A percentile compares a stretch with the other conserved stretches of the same genome.
Conservation (phyloP, 768 basidiomycete genomes). For the Mycena venus region DNA sequence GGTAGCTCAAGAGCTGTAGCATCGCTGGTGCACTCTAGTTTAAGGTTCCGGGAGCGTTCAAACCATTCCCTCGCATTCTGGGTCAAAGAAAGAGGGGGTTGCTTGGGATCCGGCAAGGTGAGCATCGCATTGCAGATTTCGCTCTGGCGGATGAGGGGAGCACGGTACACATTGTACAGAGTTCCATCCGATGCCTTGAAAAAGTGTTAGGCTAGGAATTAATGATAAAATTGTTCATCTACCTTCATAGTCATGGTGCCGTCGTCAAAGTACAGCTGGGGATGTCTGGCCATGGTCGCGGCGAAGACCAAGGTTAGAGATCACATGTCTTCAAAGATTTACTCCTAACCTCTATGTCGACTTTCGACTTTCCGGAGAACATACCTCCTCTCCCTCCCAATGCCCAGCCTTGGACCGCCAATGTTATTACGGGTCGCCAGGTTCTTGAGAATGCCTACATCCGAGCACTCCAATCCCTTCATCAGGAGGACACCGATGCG, state of each 20-base stretch:
- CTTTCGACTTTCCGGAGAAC: background rate
- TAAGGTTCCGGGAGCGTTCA: background rate
- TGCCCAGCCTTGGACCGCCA: background rate
- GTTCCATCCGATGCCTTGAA: background rate
- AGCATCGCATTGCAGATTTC: constrained; percentile 2
- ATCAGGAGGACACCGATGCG: background rate
- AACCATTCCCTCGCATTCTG: background rate
- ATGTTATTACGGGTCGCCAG: background rate
- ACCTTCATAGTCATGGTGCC: background rate
- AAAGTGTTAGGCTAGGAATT: background rate
- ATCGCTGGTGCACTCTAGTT: background rate
- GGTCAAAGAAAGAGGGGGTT: background rate
- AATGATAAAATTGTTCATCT: background rate
- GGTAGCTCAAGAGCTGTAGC: background rate
- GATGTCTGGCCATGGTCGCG: background rate
- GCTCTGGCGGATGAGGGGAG: background rate
- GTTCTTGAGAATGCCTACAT: background rate
- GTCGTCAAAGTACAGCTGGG: background rate
- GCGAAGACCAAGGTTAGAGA: background rate
- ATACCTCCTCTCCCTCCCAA: background rate
- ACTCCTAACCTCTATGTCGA: background rate
- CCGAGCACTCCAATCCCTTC: background rate
- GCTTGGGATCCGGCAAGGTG: constrained; percentile 9
- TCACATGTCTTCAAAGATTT: background rate
- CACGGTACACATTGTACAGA: constrained; percentile 11